Evolutionary conservation across 2,329 filamentous ascomycete species (phyloP).

Genomic region (Xylaria sp.): DNA sequence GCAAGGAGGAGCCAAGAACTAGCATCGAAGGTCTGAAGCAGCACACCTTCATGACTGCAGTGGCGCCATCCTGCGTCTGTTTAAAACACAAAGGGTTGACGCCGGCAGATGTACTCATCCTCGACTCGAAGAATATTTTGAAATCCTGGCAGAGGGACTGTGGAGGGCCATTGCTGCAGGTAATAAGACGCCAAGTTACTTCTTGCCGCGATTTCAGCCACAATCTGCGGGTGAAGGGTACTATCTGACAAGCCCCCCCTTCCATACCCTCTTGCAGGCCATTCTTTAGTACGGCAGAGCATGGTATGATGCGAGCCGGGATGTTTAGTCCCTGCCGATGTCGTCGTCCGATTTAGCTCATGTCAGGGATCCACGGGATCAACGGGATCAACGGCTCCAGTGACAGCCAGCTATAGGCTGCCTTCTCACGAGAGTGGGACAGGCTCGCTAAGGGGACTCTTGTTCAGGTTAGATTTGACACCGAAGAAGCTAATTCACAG

Average conservation of each 20-base stretch:
- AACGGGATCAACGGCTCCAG: slow-evolving; percentile 23
- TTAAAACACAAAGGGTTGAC: slow-evolving; percentile 22
- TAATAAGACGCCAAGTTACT: slow-evolving; percentile 22
- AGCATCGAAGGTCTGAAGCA: slow-evolving; percentile 14
- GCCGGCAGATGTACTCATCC: slow-evolving; percentile 22
- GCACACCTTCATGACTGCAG: slow-evolving; percentile 25
- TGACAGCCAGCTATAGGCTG: slow-evolving; percentile 3
- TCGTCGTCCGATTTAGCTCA: slow-evolving; percentile 27
- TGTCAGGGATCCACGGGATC: slow-evolving; percentile 12
- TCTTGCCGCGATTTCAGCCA: slow-evolving; percentile 29
- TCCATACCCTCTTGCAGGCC: neutral
- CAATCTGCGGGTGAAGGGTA: slow-evolving; percentile 24
- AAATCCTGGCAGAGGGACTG: slow-evolving; percentile 16
- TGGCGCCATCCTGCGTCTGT: slow-evolving; percentile 31
- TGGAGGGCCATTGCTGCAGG: slow-evolving; percentile 24
- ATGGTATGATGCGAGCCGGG: slow-evolving; percentile 22
- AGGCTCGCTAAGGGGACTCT: slow-evolving; percentile 20
- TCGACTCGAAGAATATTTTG: slow-evolving; percentile 18
- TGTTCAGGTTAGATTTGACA: slow-evolving; percentile 19
- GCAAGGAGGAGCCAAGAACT: slow-evolving; percentile 15
- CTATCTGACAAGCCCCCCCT: slow-evolving; percentile 18
- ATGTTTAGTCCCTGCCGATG: slow-evolving; percentile 18
- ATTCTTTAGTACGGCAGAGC: slow-evolving; percentile 12
- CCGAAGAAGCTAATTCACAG: slow-evolving; percentile 11
- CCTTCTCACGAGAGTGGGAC: slow-evolving; percentile 17